A percentile compares a stretch with the other conserved stretches of the same genome.
phyloP scores from a whole-genome alignment of 805 yeast species.

The Scheffersomyces stipitis region DNA sequence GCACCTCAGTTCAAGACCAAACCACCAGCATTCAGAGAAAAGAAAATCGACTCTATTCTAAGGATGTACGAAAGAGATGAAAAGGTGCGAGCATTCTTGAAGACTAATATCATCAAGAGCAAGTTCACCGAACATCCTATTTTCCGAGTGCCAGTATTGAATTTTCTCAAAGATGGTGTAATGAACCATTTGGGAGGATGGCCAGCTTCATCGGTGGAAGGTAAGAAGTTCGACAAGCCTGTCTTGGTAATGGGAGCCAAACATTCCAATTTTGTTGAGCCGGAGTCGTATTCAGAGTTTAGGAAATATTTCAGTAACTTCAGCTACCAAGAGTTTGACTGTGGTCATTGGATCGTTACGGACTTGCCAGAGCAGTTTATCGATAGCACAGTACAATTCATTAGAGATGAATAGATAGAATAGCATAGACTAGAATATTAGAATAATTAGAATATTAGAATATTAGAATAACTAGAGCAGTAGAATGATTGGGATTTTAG shows the following conservation, averaged over 20 bases:
- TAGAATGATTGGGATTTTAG: no score
- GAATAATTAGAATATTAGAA: no score
- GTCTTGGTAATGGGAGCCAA: conserved; percentile 46
- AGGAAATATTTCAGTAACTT: conserved; percentile 24
- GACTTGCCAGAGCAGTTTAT: conserved; percentile 37
- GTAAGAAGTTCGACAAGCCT: conserved; percentile 25
- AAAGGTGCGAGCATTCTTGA: conserved; percentile 35
- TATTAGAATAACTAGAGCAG: no score
- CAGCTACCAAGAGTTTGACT: conserved; percentile 17
- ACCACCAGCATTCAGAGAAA: conserved; percentile 3
- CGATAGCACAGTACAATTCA: conserved; percentile 3
- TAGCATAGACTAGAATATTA: no score
- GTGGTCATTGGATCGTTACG: conserved; percentile 41
- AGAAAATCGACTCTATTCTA: conserved; percentile 21
- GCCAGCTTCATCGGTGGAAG: conserved; percentile 24
- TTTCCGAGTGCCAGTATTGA: conserved; percentile 32
- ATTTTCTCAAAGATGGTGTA: conserved; percentile 21
- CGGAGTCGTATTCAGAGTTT: conserved; percentile 23
- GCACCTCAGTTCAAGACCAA: conserved; percentile 9
- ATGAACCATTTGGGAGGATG: conserved; percentile 30
- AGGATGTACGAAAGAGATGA: conserved; percentile 21
- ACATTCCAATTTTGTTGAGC: conserved; percentile 41
- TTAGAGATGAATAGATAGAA: conserved; percentile 2
- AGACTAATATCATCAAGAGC: conserved; percentile 34
- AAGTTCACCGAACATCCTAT: conserved; percentile 24